A percentile compares a stretch with the other conserved stretches of the same genome.
These are phyloP conservation scores for Aspergillus sergii DNA, from an alignment of 2,329 filamentous ascomycete genomes.

Conservation along the genomic window DNA sequence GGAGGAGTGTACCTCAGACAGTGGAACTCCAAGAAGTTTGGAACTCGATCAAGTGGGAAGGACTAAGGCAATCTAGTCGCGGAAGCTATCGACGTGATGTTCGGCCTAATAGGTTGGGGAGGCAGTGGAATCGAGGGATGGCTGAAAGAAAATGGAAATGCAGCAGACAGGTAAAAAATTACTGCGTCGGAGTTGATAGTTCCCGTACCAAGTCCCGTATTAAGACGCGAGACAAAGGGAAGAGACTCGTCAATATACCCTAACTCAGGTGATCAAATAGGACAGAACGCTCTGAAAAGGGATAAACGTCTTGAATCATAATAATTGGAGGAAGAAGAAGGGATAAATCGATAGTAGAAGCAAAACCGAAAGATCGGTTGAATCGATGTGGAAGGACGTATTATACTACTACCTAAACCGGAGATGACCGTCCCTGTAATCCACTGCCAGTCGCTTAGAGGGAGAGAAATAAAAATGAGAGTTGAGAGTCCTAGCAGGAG, in stretches of 20 bases:
- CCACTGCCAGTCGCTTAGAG: neutral
- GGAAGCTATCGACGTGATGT: conserved; percentile 17
- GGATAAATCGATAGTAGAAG: neutral
- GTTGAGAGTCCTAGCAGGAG: neutral
- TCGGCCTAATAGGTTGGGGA: conserved; percentile 10
- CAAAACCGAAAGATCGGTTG: neutral
- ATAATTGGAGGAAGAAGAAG: neutral
- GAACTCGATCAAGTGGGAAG: conserved; percentile 14
- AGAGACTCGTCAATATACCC: neutral
- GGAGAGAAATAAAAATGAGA: neutral
- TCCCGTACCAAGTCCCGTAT: neutral
- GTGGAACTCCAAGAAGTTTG: conserved; percentile 7
- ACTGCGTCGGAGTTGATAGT: conserved; percentile 5
- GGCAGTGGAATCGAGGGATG: conserved; percentile 5
- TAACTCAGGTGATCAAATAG: neutral
- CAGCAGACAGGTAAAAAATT: conserved; percentile 1
- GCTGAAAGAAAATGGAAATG: neutral
- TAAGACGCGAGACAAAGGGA: neutral
- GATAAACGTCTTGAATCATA: neutral
- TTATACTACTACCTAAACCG: conserved; percentile 2
- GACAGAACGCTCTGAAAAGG: neutral
- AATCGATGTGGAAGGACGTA: neutral
- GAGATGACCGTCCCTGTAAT: neutral
- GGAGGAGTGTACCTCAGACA: conserved; percentile 1
- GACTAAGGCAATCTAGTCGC: conserved; percentile 14